Evolutionary conservation across 179 eudicot species (phyloP).

Genomic region (Actinidia arguta): DNA sequence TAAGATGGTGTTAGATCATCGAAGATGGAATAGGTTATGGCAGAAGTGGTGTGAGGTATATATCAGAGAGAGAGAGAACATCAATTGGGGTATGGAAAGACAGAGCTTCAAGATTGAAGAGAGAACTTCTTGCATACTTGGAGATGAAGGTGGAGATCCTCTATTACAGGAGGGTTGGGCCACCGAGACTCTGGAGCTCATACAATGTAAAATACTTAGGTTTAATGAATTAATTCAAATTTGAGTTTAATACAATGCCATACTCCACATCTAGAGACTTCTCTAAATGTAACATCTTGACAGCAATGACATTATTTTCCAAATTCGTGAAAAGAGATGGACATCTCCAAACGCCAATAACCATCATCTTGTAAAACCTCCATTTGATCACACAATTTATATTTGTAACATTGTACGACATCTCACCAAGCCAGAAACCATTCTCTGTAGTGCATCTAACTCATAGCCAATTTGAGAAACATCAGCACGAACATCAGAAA

Average conservation of each 20-base stretch:
- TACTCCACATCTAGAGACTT: background rate
- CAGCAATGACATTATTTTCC: background rate
- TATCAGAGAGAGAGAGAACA: background rate
- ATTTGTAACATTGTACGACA: background rate
- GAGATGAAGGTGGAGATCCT: background rate
- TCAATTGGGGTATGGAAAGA: background rate
- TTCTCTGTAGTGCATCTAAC: constrained; percentile 54
- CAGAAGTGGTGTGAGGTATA: background rate
- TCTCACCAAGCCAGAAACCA: constrained; percentile 80
- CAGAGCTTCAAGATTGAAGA: too few relatives aligned
- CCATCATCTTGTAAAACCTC: background rate
- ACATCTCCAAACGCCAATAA: constrained; percentile 20
- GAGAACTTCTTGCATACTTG: too few relatives aligned
- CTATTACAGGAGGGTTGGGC: too few relatives aligned
- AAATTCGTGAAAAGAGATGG: background rate
- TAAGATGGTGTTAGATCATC: too few relatives aligned
- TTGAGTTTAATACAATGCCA: background rate
- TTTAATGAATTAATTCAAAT: background rate
- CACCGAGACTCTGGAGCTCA: too few relatives aligned
- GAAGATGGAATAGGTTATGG: too few relatives aligned
- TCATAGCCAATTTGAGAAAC: constrained; percentile 59
- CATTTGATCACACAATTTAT: background rate
- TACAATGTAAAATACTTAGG: constrained; percentile 2
- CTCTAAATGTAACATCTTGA: background rate
- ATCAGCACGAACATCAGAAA: constrained; percentile 65